These are phyloP conservation scores for Arthrinium puccinioides DNA, from an alignment of 2,329 filamentous ascomycete species.

Conservation along the genomic window DNA sequence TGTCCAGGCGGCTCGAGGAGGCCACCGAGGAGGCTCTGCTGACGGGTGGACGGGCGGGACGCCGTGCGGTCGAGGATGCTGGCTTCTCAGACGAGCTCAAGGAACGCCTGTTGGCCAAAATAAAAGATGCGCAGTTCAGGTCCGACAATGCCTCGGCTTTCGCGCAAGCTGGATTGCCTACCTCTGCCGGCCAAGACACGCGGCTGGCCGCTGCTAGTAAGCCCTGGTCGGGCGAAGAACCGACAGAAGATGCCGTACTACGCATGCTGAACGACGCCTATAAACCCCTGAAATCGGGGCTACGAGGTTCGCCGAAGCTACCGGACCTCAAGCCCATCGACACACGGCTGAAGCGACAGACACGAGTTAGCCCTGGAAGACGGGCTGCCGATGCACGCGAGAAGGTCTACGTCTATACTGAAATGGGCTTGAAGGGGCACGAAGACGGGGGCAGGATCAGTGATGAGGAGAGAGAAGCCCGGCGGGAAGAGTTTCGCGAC, in stretches of 20 bases:
- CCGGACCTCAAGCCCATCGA: slow-evolving; percentile 41
- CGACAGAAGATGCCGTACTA: slow-evolving; percentile 65
- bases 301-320: slow-evolving; percentile 38
- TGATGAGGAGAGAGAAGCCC: slow-evolving; percentile 64
- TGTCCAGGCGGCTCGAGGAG: slow-evolving; percentile 51
- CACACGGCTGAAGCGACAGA: slow-evolving; percentile 37
- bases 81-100: slow-evolving; percentile 60
- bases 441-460: slow-evolving; percentile 44
- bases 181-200: slow-evolving; percentile 60
- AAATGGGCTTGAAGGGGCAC: slow-evolving; percentile 38
- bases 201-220: slow-evolving; percentile 54
- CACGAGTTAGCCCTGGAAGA: slow-evolving; percentile 33
- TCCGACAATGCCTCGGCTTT: slow-evolving; percentile 42
- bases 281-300: slow-evolving; percentile 54
- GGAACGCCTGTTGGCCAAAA: slow-evolving; percentile 46
- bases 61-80: slow-evolving; percentile 51
- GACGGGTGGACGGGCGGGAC: slow-evolving; percentile 52
- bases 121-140: slow-evolving; percentile 48
- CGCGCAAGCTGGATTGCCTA: slow-evolving; percentile 37
- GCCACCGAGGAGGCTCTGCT: slow-evolving; percentile 57
- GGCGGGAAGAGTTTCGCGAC: slow-evolving; percentile 69
- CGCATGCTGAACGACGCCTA: slow-evolving; percentile 79
- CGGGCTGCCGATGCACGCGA: slow-evolving; percentile 50
- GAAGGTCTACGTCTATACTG: slow-evolving; percentile 44
- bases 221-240: slow-evolving; percentile 74